phyloP scores from a whole-genome alignment of 805 yeast genomes.

The Barnettozyma sucrosica region DNA sequence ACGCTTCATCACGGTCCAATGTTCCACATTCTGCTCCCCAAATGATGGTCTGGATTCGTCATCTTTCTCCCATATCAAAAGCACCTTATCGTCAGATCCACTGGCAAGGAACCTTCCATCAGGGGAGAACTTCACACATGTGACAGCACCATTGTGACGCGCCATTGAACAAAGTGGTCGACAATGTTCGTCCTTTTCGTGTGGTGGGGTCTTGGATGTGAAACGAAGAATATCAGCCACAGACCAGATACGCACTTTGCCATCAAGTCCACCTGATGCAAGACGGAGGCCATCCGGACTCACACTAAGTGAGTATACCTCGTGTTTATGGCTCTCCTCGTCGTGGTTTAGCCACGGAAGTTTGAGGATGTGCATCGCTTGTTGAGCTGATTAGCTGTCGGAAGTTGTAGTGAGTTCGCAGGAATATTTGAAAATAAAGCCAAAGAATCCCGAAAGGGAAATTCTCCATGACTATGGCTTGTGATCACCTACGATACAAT shows the following conservation, averaged over 20 bases:
- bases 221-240: constrained; percentile 45
- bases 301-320: constrained; percentile 77
- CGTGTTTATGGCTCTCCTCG: constrained; percentile 77
- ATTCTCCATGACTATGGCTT: too few relatives aligned
- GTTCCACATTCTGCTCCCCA: constrained; percentile 79
- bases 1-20: constrained; percentile 90
- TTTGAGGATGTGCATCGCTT: constrained; percentile 53
- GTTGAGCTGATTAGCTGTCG: too few relatives aligned
- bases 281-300: constrained; percentile 77
- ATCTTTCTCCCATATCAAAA: constrained; percentile 90
- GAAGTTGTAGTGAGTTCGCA: too few relatives aligned
- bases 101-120: constrained; percentile 87
- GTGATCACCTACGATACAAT: too few relatives aligned
- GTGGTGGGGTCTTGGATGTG: constrained; percentile 14
- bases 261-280: constrained; percentile 93
- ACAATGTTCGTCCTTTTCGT: constrained; percentile 28
- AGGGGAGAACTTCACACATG: constrained; percentile 88
- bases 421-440: too few relatives aligned
- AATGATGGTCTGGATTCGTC: constrained; percentile 54
- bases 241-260: constrained; percentile 89
- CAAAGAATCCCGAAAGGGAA: too few relatives aligned
- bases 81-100: constrained; percentile 91
- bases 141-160: constrained; percentile 94
- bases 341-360: constrained; percentile 68
- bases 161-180: constrained; percentile 85